Evolutionary conservation across 192 early-diverging fungal genomes (phyloP), one percentile per base, ranked within the genome.

Genomic region (Blastocladiella britannica): DNA sequence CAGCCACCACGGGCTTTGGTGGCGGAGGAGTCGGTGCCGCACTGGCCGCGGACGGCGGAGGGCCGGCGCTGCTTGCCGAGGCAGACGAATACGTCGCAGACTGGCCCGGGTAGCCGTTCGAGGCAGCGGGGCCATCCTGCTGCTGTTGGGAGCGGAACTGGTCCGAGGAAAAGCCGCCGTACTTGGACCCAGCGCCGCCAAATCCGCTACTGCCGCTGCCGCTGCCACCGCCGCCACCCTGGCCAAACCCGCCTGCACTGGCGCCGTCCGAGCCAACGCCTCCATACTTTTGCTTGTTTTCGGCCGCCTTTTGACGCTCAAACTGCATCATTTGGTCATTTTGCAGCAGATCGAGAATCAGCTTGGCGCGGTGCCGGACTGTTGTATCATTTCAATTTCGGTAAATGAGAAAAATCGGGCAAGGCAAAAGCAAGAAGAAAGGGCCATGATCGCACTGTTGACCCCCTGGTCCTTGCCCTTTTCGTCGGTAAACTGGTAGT

Each of bases 401-500:
- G n/a, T n/a, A n/a, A n/a, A 55, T 26, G 26, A 24, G 26, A 60
- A 53, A 43, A 67, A 26, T 25, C 15, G 26, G 28, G n/a, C 7
- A 0, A 60, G 59, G 8, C 5, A 20, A 8, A 8, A 23, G 5
- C 18, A 25, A 8, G 9, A 51, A 9, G 22, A 15, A 26, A n/a
- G 22, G 56, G 4, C 15, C 15, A 18, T 23, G 18, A 23, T 9
- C 23, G 31, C 30, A 58, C 30, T 6, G 26, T 95, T 95, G 54
- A 97, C 81, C 5, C 93, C 93, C 67, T 97, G 91, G 66, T 97
- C 93, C 63, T 97, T 97, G 63, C 82, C 83, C 60, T 90, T 89
- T 25, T 89, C 86, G 62, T 95, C 92, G 26, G 90, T 74, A 57
- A 81, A 88, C 54, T 89, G 80, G 61, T 90, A 97, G 72, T 78